Conservation (phyloP, 1,139 yeast genomes). For the Geotrichum histeridarum region DNA sequence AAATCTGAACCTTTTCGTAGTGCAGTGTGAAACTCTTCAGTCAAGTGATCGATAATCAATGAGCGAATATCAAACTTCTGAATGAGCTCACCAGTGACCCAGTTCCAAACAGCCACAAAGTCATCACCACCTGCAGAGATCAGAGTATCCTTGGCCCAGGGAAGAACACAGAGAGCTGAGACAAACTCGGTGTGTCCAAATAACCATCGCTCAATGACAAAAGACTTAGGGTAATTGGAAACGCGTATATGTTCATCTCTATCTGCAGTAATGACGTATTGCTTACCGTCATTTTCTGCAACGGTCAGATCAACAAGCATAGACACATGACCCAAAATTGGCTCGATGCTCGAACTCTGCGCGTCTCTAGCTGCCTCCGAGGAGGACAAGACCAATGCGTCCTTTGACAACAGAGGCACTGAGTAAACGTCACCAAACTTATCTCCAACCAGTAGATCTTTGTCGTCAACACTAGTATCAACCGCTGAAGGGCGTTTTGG, state of each 20-base stretch:
- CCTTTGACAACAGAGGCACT: constrained; percentile 40
- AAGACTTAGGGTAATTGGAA: constrained; percentile 75
- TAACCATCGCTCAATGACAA: constrained; percentile 71
- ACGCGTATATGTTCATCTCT: constrained; percentile 94
- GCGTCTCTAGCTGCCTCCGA: constrained; percentile 18
- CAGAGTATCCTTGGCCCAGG: constrained; percentile 46
- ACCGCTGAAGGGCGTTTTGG: constrained; percentile 89
- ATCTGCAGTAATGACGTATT: constrained; percentile 73
- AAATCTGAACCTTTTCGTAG: constrained; percentile 34
- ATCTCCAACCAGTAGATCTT: constrained; percentile 70
- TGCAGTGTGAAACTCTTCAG: constrained; percentile 23
- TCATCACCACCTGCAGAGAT: constrained; percentile 92
- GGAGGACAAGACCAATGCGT: constrained; percentile 20
- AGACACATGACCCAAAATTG: constrained; percentile 92
- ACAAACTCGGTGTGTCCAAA: constrained; percentile 87
- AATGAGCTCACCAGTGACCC: constrained; percentile 50
- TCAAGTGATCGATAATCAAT: constrained; percentile 21
- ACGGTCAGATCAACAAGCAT: constrained; percentile 76
- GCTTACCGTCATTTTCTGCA: constrained; percentile 42
- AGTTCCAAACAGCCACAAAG: constrained; percentile 71
- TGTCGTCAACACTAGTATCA: constrained; percentile 48
- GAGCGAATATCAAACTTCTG: constrained; percentile 49
- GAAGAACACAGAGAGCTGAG: constrained; percentile 54
- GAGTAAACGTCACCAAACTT: constrained; percentile 93
- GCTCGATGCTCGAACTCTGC: constrained; percentile 38